Conservation (phyloP, 148 eudicot species). For the Rhododendron griersonianum region DNA sequence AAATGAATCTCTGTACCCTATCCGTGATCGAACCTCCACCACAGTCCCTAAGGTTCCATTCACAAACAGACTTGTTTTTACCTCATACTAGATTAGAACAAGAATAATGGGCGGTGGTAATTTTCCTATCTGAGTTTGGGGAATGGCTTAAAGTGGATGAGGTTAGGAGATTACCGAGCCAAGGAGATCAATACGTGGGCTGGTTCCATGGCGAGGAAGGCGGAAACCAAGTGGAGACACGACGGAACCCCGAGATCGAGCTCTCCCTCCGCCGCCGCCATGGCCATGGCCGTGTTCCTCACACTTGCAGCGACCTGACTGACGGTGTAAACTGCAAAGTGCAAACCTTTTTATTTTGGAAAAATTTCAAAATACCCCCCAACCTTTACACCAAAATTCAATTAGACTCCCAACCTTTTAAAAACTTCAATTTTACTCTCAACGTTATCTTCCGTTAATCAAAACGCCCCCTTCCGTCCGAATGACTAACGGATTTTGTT, state of each 20-base stretch:
- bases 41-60: conserved; percentile 40
- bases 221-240: conserved; percentile 44
- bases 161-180: conserved; percentile 34
- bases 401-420: no score
- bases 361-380: no score
- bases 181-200: conserved; percentile 48
- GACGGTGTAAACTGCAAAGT: no score
- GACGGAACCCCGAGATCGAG: conserved; percentile 13
- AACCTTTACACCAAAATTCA: no score
- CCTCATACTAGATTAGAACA: not conserved
- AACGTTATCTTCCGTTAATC: no score
- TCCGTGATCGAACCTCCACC: conserved; percentile 64
- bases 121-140: not conserved
- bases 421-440: no score
- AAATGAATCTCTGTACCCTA: conserved; percentile 70
- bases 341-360: no score
- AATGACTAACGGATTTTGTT: no score
- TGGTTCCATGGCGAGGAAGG: conserved; percentile 88
- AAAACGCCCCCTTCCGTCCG: no score
- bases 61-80: no score
- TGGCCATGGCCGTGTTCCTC: conserved; percentile 3
- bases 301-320: not conserved
- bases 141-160: not conserved
- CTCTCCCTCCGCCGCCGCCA: conserved; percentile 26
- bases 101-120: not conserved